phyloP scores from a whole-genome alignment of 805 yeast genomes.

The Starmerella roubikii region DNA sequence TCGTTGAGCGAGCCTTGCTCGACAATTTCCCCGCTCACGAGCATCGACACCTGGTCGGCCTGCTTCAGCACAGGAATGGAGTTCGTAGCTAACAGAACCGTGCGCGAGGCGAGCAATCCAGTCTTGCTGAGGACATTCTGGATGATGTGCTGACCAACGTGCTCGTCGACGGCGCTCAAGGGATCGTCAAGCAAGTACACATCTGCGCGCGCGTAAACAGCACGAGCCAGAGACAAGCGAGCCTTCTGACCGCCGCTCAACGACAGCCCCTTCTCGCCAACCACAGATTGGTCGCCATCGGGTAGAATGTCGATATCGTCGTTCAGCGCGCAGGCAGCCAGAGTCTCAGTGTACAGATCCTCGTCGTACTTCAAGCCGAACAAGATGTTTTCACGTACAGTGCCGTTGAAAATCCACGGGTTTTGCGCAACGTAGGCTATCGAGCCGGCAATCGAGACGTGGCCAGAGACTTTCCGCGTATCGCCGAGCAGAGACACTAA shows the following conservation, averaged over 20 bases:
- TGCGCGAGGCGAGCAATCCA: conserved; percentile 62
- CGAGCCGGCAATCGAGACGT: conserved; percentile 56
- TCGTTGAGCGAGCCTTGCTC: conserved; percentile 25
- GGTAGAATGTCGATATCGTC: conserved; percentile 54
- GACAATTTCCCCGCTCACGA: conserved; percentile 36
- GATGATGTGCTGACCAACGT: conserved; percentile 72
- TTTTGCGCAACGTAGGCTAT: conserved; percentile 81
- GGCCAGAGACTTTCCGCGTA: conserved; percentile 60
- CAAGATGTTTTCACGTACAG: conserved; percentile 61
- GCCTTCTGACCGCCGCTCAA: conserved; percentile 87
- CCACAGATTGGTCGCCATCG: conserved; percentile 65
- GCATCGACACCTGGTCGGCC: conserved; percentile 56
- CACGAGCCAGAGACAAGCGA: conserved; percentile 63
- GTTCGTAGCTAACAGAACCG: conserved; percentile 75
- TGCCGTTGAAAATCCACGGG: conserved; percentile 95
- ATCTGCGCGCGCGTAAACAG: conserved; percentile 57
- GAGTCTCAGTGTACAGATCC: conserved; percentile 38
- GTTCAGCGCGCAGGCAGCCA: conserved; percentile 52
- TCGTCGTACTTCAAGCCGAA: conserved; percentile 49
- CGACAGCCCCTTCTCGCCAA: conserved; percentile 77
- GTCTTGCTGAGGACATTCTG: conserved; percentile 62
- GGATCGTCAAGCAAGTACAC: conserved; percentile 66
- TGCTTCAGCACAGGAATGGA: conserved; percentile 66
- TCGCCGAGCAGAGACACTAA: conserved; percentile 76
- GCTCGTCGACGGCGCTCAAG: conserved; percentile 73